A percentile compares a stretch with the other conserved stretches of the same genome.
Evolutionary conservation across 2,329 filamentous ascomycete species (phyloP).

Genomic region (Dissoconium aciculare): DNA sequence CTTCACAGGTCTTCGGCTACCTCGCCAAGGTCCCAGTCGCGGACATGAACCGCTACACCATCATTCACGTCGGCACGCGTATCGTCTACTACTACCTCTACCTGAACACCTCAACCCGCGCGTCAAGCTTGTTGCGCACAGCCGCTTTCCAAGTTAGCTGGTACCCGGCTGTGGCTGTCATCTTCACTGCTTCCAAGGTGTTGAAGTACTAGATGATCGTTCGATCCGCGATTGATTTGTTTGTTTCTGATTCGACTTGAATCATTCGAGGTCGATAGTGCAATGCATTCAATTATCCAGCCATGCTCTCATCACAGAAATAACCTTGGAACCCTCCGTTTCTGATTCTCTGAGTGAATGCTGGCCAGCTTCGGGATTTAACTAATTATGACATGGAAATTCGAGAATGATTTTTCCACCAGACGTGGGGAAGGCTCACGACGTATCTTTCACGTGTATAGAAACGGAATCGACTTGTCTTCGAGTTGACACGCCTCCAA

Average conservation of each 20-base stretch:
- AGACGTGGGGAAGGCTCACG: too few relatives aligned
- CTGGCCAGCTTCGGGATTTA: too few relatives aligned
- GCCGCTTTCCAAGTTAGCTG: neutral
- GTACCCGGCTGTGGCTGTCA: neutral
- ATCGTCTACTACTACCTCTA: conserved; percentile 2
- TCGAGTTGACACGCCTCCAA: too few relatives aligned
- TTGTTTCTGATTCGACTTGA: neutral
- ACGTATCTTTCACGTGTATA: too few relatives aligned
- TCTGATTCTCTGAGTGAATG: too few relatives aligned
- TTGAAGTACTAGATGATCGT: neutral
- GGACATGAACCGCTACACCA: conserved; percentile 2
- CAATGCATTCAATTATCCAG: too few relatives aligned
- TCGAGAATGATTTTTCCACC: too few relatives aligned
- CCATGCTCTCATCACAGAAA: too few relatives aligned
- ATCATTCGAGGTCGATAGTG: too few relatives aligned
- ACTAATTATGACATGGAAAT: too few relatives aligned
- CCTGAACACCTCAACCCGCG: conserved; percentile 1
- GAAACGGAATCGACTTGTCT: too few relatives aligned
- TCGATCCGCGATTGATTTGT: neutral
- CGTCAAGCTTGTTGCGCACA: conserved; percentile 2
- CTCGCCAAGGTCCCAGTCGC: conserved; percentile 1
- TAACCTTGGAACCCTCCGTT: too few relatives aligned
- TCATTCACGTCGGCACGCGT: conserved; percentile 1
- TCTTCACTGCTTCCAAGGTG: conserved; percentile 1
- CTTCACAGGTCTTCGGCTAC: conserved; percentile 2